Evolutionary conservation across 164 flowering plant species (phyloP).

Genomic region (Litsea cubeba): DNA sequence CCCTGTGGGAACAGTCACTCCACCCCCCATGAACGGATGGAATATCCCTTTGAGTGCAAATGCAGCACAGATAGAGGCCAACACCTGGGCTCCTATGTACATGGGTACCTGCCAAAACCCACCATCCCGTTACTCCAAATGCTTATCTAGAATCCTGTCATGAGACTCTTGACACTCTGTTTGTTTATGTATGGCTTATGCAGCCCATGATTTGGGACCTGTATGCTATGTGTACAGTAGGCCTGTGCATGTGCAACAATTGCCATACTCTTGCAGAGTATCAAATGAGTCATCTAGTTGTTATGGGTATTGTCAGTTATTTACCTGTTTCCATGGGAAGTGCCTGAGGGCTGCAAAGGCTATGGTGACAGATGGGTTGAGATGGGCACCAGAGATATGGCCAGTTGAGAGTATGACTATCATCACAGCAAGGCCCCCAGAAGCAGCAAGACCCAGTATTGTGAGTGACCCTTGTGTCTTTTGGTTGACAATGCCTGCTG

Average conservation of each 20-base stretch:
- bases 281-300: not conserved
- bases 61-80: constrained; percentile 74
- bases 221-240: too few relatives aligned
- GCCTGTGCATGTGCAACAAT: too few relatives aligned
- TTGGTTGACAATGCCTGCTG: constrained; percentile 76
- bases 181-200: too few relatives aligned
- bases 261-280: too few relatives aligned
- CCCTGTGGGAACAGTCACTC: constrained; percentile 71
- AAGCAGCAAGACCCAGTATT: constrained; percentile 57
- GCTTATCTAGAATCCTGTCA: not conserved
- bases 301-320: not conserved
- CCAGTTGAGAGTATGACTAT: constrained; percentile 68
- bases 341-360: constrained; percentile 69
- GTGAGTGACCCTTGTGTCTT: constrained; percentile 58
- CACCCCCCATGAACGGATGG: constrained; percentile 67
- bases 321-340: constrained; percentile 80
- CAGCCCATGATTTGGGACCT: too few relatives aligned
- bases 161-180: not conserved
- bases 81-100: constrained; percentile 65
- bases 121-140: not conserved
- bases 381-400: constrained; percentile 89
- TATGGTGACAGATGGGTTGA: constrained; percentile 76
- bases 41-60: constrained; percentile 57
- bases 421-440: constrained; percentile 80
- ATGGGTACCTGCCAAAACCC: constrained; percentile 54